Base-by-base conservation (phyloP, 73 alveolate species). In the Paramecium caudatum region DNA sequence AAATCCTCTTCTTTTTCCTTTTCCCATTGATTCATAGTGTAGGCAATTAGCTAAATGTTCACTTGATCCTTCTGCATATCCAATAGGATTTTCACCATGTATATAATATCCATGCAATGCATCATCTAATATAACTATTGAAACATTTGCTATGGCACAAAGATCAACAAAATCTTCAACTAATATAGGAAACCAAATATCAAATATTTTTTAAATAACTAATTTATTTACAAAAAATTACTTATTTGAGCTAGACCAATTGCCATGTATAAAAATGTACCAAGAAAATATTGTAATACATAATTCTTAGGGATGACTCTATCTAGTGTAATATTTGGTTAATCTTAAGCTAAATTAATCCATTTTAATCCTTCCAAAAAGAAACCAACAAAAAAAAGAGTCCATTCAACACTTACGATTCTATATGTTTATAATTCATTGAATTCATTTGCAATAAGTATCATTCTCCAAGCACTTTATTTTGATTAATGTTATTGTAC, bases 51-150 rank as follows among this genome's bases (percentile, higher is more conserved):
- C 92, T n/a, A 98, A 90, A 47, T 91, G 95, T 8, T 81, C 95
- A 61, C 95, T 82, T 21, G 97, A 86, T 47, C 95, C 97, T 82
- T 98, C 99, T 0, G 99, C 97, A 36, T 93, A 82, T 33, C 98
- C 98, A 45, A 87, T 78, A 3, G 99, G 99, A 25, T 98, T 70
- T 74, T 95, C 96, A 4, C 99, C 99, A 90, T 98, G 99, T 36
- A 98, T 92, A 83, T 98, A 98, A 92, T 97, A 98, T 96, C 99
- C 99, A 90, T 96, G 98, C 47, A 97, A 88, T 16, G 91, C 82
- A 39, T 97, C 98, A 80, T 97, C 98, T 70, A 98, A 94, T 39
- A 98, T 97, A 46, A 98, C 88, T 6, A 98, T 91, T 16, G 99
- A 95, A 1, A 98, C 90, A 85, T 98, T 98, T 34, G 98, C 93